Base-by-base conservation (phyloP, 345 rosid genomes). In the Alliaria petiolata region DNA sequence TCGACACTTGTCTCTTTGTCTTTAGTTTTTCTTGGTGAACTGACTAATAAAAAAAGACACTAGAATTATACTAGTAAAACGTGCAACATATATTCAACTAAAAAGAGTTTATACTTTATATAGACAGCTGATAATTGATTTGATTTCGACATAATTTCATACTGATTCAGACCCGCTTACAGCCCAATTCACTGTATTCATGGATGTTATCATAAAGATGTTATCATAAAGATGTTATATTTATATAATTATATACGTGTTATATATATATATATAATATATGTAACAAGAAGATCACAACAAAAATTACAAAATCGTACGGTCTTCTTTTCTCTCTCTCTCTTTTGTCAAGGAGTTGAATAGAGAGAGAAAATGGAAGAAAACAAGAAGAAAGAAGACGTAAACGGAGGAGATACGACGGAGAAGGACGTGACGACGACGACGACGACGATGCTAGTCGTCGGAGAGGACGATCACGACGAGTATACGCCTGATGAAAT, bases 401-500 rank as follows among this genome's bases (percentile, higher is more conserved):
- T 14, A 5, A 60, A 56, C 4, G 59, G 38, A 28, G 67, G 3
- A n/a, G 43, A 7, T 35, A 22, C 22, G 19, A 5, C 68, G 16
- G 25, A n/a, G 13, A 53, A 13, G 42, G 81, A 82, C 43, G 58
- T 63, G 74, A 58, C 39, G 36, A n/a, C n/a, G n/a, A n/a, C n/a
- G n/a, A 19, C 67, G n/a, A n/a, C n/a, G n/a, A 12, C 20, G n/a
- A 50, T 40, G 35, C 44, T 49, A 6, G 57, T 4, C 4, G 31
- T 38, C 6, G 77, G 35, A 19, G 80, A 22, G 17, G 77, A 79
- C 25, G 80, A 39, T 0, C 72, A 76, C 34, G 5, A 76, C n/a
- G 90, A 80, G 20, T 77, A 75, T 17, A 49, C 85, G 0, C 75
- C 81, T 14, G 77, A 56, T 4, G 86, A 87, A 50, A 83, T 89